Conservation (phyloP, 257 asterid species). For the Capsicum chinense region DNA sequence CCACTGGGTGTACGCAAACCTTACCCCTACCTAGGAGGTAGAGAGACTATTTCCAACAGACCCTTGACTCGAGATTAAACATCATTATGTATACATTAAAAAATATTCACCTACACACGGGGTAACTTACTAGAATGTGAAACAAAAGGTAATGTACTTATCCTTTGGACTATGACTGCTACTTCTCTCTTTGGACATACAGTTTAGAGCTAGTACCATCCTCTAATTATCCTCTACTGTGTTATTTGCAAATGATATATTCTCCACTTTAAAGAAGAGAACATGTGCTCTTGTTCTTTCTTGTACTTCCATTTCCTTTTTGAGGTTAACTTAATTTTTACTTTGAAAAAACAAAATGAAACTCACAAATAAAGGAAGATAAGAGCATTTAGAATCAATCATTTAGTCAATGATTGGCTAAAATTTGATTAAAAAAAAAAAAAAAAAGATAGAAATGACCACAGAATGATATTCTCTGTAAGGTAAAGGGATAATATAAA, state of each 20-base stretch:
- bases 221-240: constrained; percentile 21
- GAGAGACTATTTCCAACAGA: too few species aligned
- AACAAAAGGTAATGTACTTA: constrained; percentile 38
- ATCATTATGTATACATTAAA: background rate
- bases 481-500: constrained; percentile 37
- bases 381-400: constrained; percentile 38
- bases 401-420: constrained; percentile 47
- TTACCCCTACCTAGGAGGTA: too few species aligned
- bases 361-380: constrained; percentile 26
- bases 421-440: background rate
- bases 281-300: constrained; percentile 46
- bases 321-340: constrained; percentile 37
- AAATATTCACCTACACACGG: background rate
- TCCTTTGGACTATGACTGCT: constrained; percentile 38
- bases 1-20: too few species aligned
- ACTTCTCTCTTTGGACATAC: constrained; percentile 26
- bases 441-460: constrained; percentile 49
- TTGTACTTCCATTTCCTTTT: constrained; percentile 48
- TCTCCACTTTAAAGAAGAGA: constrained; percentile 41
- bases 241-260: constrained; percentile 36
- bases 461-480: constrained; percentile 63
- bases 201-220: constrained; percentile 25
- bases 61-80: background rate
- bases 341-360: constrained; percentile 34
- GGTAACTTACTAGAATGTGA: constrained; percentile 38